Evolutionary conservation across 768 basidiomycete species (phyloP), one percentile per base, ranked within the genome.

Genomic region (Tricholoma saponaceum): DNA sequence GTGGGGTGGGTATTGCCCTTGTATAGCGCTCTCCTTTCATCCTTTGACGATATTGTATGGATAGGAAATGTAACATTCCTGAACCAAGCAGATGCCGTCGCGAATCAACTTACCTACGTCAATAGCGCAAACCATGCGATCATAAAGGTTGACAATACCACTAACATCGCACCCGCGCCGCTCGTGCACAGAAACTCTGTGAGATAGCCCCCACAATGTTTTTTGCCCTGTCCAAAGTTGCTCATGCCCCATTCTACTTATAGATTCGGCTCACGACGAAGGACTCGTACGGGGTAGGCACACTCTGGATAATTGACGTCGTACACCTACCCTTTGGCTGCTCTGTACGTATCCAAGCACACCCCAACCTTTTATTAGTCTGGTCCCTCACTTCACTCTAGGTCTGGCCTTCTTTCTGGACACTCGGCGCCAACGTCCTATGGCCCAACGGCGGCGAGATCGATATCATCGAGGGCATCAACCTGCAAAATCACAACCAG

Each of bases 141-240:
- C 59, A 76, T 93, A 50, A 82, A 79, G 62, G 91, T 92, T 3
- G 90, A 91, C 72, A 87, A 90, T 61, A 75, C 74, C 1, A 83
- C 81, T 6, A 73, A 76, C 55, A 79, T 89, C 2, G 63, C 76
- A 1, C 61, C 65, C 23, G 77, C 79, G 9, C 59, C 62, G n/a
- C 55, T 70, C 14, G 66, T 74, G 18, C 78, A 83, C 59, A 74
- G 90, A 41, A 82, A 85, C 62, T 75, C 88, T 14, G 88, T 90
- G 35, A 44, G 75, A 65, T 16, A 5, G 22, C 20, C 4, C 8
- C 18, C 14, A 13, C 23, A 5, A 51, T 23, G 10, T 26, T 9
- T 14, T 20, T 18, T 33, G 3, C 7, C 12, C 26, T 47, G 2
- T 39, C 32, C 23, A 35, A 18, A 49, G 20, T 26, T 49, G 18